Conservation (phyloP, 2,329 filamentous ascomycete genomes). For the Aspergillus tubingensis region DNA sequence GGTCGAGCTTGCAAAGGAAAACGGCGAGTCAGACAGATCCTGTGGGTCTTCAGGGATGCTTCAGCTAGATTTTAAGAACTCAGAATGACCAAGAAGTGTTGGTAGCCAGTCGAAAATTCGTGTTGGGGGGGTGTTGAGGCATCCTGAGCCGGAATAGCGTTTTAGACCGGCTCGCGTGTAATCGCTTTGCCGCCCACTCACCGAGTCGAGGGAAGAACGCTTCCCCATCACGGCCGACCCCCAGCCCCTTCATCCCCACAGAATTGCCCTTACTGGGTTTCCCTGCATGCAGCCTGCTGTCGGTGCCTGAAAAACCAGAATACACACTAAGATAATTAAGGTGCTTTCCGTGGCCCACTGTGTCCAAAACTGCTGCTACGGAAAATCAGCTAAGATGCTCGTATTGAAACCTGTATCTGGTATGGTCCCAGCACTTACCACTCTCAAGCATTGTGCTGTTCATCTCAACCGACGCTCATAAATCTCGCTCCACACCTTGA, state of each 20-base stretch:
- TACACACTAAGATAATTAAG: background rate
- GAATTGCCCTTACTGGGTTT: background rate
- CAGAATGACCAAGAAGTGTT: background rate
- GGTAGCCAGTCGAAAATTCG: background rate
- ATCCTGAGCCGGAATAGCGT: conserved; percentile 7
- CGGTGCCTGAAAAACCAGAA: background rate
- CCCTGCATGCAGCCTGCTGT: too few relatives aligned
- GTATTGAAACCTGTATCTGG: background rate
- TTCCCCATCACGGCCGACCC: background rate
- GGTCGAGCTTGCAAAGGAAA: background rate
- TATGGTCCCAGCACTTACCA: background rate
- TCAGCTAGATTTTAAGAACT: background rate
- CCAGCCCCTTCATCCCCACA: background rate
- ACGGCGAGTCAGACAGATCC: background rate
- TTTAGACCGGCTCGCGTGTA: background rate
- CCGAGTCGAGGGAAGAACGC: conserved; percentile 3
- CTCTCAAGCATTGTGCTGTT: background rate
- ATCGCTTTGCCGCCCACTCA: conserved; percentile 2
- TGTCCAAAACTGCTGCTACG: background rate
- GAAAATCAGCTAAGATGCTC: background rate
- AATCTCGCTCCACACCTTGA: background rate
- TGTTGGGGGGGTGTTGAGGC: conserved; percentile 1
- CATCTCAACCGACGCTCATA: too few relatives aligned
- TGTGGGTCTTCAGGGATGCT: background rate
- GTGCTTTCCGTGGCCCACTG: background rate